Evolutionary conservation across 768 basidiomycete genomes (phyloP), one percentile per base, ranked within the genome.

Genomic region (Lactarius deliciosus): DNA sequence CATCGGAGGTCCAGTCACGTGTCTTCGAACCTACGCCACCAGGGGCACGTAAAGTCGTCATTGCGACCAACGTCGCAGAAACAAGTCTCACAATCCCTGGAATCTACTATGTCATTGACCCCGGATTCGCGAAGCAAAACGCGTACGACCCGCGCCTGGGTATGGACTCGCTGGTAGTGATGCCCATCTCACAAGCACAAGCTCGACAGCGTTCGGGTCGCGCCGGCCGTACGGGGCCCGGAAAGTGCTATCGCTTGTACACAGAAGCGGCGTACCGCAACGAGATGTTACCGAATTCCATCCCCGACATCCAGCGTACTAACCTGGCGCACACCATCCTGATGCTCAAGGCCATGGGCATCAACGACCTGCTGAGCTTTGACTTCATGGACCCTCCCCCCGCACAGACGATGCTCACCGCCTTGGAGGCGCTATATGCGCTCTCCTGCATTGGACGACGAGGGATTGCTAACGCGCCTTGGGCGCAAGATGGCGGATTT

Each of bases 341-440:
- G 18, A 92, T 96, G 79, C 82, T 98, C 63, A 98, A 98, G 76
- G 97, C 97, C 3, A 98, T 99, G 97, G 97, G 96, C 41, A 87
- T 98, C 80, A 98, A 98, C 73, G 97, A 99, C 75, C 79, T 98
- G 4, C 86, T 98, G 64, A 94, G 92, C 78, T 98, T 98, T 78
- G 96, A 97, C 76, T 99, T 98, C 75, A 98, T 99, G 97, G 97
- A 98, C 76, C 95, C 96, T 2, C 97, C 97, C 30, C 97, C 96
- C 0, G 91, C 95, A 5, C 94, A 90, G 73, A 98, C 96, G 11
- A 93, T 98, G 91, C 82, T 99, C 70, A 96, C 97, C 1, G 97
- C 97, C 1, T 79, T 99, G 55, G 96, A 98, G 75, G 87, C 92
- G 56, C 79, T 99, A 1, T 98, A 96, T 77, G 97, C 96, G 4